phyloP scores from a whole-genome alignment of 306 rosid genomes.

The Acacia confusa region DNA sequence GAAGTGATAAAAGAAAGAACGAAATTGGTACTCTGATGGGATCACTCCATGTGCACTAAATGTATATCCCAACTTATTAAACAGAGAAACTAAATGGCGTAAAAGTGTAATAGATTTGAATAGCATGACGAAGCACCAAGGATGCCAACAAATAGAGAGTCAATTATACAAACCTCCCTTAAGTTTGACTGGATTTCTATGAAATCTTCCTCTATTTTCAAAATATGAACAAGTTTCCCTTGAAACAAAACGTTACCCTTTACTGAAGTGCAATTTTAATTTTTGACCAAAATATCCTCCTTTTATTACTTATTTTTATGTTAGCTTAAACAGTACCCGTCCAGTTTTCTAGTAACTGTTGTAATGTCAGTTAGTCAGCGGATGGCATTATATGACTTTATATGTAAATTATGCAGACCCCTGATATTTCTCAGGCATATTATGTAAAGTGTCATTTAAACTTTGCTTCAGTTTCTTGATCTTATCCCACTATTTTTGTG shows the following conservation, averaged over 20 bases:
- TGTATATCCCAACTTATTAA: not conserved
- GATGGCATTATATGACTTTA: slow-evolving; percentile 10
- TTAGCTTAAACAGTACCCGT: not conserved
- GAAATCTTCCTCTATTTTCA: not conserved
- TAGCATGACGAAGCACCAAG: slow-evolving; percentile 24
- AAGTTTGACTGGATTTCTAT: not conserved
- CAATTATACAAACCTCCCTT: not conserved
- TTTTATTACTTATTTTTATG: too few species aligned
- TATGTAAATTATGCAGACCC: not conserved
- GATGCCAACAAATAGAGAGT: not conserved
- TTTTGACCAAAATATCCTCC: not conserved
- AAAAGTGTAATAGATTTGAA: not conserved
- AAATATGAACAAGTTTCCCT: not conserved
- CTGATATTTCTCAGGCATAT: not conserved
- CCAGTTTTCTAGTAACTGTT: not conserved
- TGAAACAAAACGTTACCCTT: not conserved
- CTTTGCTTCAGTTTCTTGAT: not conserved
- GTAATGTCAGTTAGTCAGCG: not conserved
- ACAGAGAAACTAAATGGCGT: slow-evolving; percentile 1
- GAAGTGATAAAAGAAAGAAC: not conserved
- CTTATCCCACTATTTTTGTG: not conserved
- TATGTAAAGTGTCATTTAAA: not conserved
- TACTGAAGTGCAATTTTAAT: too few species aligned
- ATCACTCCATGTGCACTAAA: slow-evolving; percentile 20
- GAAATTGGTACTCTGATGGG: not conserved